Base-by-base conservation (phyloP, 371 early-diverging fungal genomes). In the Rhizopus arrhizus region DNA sequence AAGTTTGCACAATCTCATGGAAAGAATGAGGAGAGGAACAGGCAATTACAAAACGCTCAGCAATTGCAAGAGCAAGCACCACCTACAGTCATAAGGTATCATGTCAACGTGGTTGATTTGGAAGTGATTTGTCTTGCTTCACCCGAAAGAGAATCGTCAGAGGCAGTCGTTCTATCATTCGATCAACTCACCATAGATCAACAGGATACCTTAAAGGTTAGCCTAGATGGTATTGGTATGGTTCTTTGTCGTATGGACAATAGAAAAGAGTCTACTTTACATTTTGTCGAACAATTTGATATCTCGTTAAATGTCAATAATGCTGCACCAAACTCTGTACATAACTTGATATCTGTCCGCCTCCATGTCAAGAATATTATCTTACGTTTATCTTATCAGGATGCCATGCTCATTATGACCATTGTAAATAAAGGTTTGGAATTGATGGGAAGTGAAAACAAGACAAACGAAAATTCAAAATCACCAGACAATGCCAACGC, bases 221-320 rank as follows among this genome's bases (percentile, higher is more conserved):
- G 84, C 13, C 74, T 95, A 34, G 85, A 92, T 16, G 85, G 91
- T 32, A 82, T 95, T 42, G 90, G 94, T 32, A 91, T 96, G 86
- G 81, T 89, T 13, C 77, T 98, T 48, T 97, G 96, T 78, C 86
- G 86, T 28, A 94, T 97, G 89, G 89, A 93, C 66, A 78, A 82
- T 45, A 70, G 86, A 12, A 80, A 82, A 5, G 89, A 89, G 42
- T 92, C 95, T 0, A 69, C 82, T 1, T 65, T 95, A 56, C 86
- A 88, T 8, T 89, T 96, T 57, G 87, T 97, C 50, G 90, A 96
- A 54, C 86, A 89, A 45, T 92, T 95, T 67, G 87, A 90, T 45
- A 65, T 93, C 11, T 78, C 82, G 2, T 45, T 91, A 11, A 79
- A 81, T 0, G 81, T 93, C 81, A 89, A 93, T 53, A 81, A 77